Evolutionary conservation across 2,329 filamentous ascomycete genomes (phyloP), one percentile per base, ranked within the genome.

Genomic region (Fusarium musae): DNA sequence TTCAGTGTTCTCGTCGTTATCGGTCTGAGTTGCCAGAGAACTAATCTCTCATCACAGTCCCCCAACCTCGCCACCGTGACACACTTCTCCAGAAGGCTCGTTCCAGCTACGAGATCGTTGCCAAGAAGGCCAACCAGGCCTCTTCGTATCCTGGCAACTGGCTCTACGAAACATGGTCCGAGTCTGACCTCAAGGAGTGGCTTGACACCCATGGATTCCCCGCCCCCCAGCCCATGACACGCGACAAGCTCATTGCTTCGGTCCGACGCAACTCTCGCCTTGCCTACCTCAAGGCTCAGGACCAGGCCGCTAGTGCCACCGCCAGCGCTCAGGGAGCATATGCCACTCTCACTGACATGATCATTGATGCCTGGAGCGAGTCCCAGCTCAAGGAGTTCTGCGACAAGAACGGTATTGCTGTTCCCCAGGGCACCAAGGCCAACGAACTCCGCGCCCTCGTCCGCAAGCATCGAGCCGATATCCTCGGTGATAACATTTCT

Each of bases 171-270:
- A 87, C 92, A 12, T 99, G 96, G 96, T 92, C 93, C 59, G 93
- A 97, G 74, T 98, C 95, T 74, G 96, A 98, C 56, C 85, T 97
- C 72, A 98, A 98, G 87, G 89, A 93, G 75, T 99, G 93, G 93
- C 92, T 98, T 52, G 96, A 98, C 78, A 92, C 92, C 75, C 91
- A 94, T 75, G 96, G 96, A 58, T 91, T 96, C 82, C 92, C 94
- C 17, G 93, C 90, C 61, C 96, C 96, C 69, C 96, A 98, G 82
- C 93, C 94, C 36, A 90, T 90, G 54, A 91, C 87, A 69, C 94
- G 96, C 69, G 95, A 98, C 84, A 94, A 94, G 83, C 87, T 98
- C 58, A 92, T 99, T 80, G 94, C 96, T 56, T 88, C 90, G 12
- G 93, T 98, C 68, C 96, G 96, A 78, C 95, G 96, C 76, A 97